Evolutionary conservation across 2,329 filamentous ascomycete species (phyloP), one percentile per base, ranked within the genome.

Genomic region (Hymenoscyphus albidus): DNA sequence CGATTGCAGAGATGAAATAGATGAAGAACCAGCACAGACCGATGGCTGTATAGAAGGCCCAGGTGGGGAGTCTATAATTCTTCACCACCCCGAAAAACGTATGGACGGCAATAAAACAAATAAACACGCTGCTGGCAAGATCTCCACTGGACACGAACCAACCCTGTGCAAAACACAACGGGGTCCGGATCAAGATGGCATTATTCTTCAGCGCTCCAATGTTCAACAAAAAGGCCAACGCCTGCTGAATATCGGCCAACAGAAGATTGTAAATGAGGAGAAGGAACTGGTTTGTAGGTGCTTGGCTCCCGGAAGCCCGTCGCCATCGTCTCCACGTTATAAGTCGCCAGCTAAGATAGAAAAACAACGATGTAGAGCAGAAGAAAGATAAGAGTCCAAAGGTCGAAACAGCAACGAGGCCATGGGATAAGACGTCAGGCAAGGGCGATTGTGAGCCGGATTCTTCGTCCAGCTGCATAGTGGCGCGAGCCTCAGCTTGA

Each of bases 261-360:
- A 91, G 78, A 0, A 91, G 81, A 73, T 91, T 91, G 73, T 89
- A 84, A 64, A 91, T 88, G 4, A 91, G 79, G 0, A 91, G 78
- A 35, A 90, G 80, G 71, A 90, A 89, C 74, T 91, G 88, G 68
- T 90, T 90, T 0, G 81, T 81, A 5, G 79, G 77, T 22, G 61
- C 54, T 22, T 69, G 63, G 5, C 58, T 31, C 18, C 51, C 62
- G 1, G 61, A 58, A 16, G 66, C 64, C 10, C 61, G 63, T 27
- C 62, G 69, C 73, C 68, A 67, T 12, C 59, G 63, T 31, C 62
- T 68, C 73, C 73, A 74, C 40, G 68, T 63, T 27, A 75, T 66
- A 2, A 76, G 65, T 38, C 70, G 70, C 67, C 78, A 82, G 42
- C 74, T 77, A 40, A 83, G 76, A 31, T 79, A 70, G 22, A 76